phyloP scores from a whole-genome alignment of 2,329 filamentous ascomycete genomes.

The Hawksworthiomyces lignivorus region DNA sequence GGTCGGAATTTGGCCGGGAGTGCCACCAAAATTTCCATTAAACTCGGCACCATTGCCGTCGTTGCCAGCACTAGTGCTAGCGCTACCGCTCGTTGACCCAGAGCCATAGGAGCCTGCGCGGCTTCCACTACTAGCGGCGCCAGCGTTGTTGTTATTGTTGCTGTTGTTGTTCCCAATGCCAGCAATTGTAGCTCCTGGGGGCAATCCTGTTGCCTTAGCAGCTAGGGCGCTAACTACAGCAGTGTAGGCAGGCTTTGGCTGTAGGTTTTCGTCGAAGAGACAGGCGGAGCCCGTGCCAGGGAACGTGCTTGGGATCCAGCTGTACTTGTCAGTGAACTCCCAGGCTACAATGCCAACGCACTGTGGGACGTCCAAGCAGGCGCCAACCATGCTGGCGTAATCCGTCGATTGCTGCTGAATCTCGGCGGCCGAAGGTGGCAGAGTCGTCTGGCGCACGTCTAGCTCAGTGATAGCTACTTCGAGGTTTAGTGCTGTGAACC shows the following conservation, averaged over 20 bases:
- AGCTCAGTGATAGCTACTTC: conserved; percentile 47
- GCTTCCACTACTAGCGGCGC: no score
- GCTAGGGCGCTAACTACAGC: conserved; percentile 23
- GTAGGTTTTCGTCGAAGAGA: conserved; percentile 28
- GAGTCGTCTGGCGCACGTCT: conserved; percentile 35
- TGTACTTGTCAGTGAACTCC: conserved; percentile 31
- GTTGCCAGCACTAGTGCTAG: not conserved
- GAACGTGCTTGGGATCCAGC: conserved; percentile 28
- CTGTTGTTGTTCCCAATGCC: not conserved
- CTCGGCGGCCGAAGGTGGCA: conserved; percentile 35
- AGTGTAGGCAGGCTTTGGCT: conserved; percentile 33
- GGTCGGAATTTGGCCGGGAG: no score
- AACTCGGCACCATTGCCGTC: no score
- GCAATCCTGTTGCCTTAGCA: conserved; percentile 4
- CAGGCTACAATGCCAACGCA: conserved; percentile 39
- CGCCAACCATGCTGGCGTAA: conserved; percentile 33
- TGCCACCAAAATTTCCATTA: no score
- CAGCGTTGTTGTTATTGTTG: not conserved
- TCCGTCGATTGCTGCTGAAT: conserved; percentile 39
- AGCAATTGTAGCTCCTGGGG: conserved; percentile 1
- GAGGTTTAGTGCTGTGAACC: conserved; percentile 34
- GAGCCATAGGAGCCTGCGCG: no score
- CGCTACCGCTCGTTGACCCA: not conserved
- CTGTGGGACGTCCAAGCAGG: conserved; percentile 27
- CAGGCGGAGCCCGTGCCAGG: conserved; percentile 32